Base-by-base conservation (phyloP, 331 rosid species). In the Malus hybrid region DNA sequence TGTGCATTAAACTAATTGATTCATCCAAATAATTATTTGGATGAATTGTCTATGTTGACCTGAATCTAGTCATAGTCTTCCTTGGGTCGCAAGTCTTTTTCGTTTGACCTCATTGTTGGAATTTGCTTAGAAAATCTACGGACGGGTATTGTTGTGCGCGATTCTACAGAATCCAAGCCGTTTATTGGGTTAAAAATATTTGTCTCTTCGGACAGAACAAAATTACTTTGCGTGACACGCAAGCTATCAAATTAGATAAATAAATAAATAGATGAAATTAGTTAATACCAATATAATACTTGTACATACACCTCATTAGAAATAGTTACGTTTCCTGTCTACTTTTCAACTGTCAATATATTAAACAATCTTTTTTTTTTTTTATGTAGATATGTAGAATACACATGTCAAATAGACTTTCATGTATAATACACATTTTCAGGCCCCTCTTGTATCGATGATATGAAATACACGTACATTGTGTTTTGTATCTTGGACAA, bases 111-210 rank as follows among this genome's bases (percentile, higher is more conserved):
- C 19, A 1, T 22, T 29, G 12, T 6, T 2, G 10, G 16, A 46
- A 46, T 12, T 24, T 60, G 33, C 18, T 58, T 11, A 58, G 19
- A 60, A 11, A 32, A 68, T 77, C 73, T 58, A 77, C 78, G 88
- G 86, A 80, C 88, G 88, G 88, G 85, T 46, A 76, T 66, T 82
- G 76, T 5, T 30, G 19, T 5, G 30, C 19, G 29, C 24, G 24
- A 19, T 20, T 12, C 30, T 5, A 0, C 1, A 11, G 42, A 71
- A 7, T 65, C 28, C 3, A 15, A 6, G 66, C 79, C 85, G 79
- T 84, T 24, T 26, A 56, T 3, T n/a, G 26, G 24, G 62, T 55
- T 48, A 19, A 0, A 48, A 48, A 48, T 48, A 16, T 5, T 46
- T 48, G 55, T 48, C 19, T 6, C 55, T 14, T 5, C 55, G 55